phyloP scores from a whole-genome alignment of 2,329 filamentous ascomycete species.

The Botrytis pseudocinerea region DNA sequence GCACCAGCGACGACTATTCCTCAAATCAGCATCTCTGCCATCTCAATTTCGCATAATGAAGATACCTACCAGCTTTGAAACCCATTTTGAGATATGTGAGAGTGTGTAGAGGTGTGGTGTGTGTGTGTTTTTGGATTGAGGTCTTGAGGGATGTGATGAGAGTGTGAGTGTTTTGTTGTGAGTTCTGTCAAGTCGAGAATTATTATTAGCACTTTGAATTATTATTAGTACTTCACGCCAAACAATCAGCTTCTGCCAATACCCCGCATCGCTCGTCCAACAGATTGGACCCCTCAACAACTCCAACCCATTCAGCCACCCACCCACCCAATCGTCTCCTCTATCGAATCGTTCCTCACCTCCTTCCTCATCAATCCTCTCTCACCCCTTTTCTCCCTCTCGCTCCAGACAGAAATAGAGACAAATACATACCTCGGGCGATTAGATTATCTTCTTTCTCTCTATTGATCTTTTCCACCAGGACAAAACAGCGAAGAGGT shows the following conservation, averaged over 20 bases:
- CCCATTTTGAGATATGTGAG: conserved; percentile 47
- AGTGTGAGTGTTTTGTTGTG: background rate
- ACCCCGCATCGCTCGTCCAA: conserved; percentile 9
- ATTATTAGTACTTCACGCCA: background rate
- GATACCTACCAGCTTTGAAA: conserved; percentile 58
- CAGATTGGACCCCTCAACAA: conserved; percentile 6
- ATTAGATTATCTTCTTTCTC: background rate
- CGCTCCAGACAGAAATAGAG: background rate
- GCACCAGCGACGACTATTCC: conserved; percentile 81
- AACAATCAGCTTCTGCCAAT: background rate
- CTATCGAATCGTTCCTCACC: background rate
- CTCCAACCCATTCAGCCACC: background rate
- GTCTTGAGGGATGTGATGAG: background rate
- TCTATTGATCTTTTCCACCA: background rate
- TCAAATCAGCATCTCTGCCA: background rate
- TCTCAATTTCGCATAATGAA: conserved; percentile 2
- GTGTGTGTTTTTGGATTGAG: background rate
- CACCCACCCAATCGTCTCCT: background rate
- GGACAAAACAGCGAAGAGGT: background rate
- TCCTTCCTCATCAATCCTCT: background rate
- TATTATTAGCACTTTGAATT: conserved; percentile 4
- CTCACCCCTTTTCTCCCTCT: background rate
- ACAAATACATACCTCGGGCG: background rate
- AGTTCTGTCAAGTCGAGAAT: conserved; percentile 5
- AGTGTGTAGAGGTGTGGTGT: background rate